A percentile compares a stretch with the other conserved stretches of the same genome.
Conservation (phyloP, 345 rosid species). For the Gossypioides kirkii region DNA sequence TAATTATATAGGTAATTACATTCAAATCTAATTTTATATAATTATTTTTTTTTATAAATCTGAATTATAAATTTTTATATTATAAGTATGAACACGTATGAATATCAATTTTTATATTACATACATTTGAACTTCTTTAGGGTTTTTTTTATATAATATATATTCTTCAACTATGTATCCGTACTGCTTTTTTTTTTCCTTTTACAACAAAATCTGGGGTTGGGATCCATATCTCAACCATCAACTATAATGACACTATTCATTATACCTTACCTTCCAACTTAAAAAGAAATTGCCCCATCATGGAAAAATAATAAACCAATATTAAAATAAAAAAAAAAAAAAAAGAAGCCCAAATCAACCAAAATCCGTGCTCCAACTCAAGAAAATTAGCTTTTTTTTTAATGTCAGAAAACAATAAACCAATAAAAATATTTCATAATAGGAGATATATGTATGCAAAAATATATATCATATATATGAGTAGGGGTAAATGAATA, state of each 20-base stretch:
- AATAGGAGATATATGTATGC: constrained; percentile 19
- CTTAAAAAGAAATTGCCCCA: background rate
- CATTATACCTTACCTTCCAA: constrained; percentile 15
- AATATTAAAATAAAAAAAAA: constrained; percentile 3
- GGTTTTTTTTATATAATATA: too few species aligned
- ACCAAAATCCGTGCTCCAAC: constrained; percentile 23
- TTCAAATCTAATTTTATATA: too few species aligned
- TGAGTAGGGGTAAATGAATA: constrained; percentile 13
- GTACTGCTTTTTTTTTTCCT: too few species aligned
- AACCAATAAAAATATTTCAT: constrained; percentile 35
- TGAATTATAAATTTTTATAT: too few species aligned
- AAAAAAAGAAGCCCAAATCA: constrained; percentile 7
- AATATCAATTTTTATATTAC: too few species aligned
- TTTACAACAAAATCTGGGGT: constrained; percentile 17
- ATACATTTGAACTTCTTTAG: too few species aligned
- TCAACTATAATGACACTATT: constrained; percentile 15
- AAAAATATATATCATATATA: background rate
- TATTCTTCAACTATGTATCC: too few species aligned
- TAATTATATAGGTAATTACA: too few species aligned
- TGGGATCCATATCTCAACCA: constrained; percentile 29
- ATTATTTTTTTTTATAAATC: too few species aligned
- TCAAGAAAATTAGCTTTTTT: constrained; percentile 22
- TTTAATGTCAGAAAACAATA: constrained; percentile 22
- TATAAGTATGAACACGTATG: too few species aligned
- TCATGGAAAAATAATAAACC: constrained; percentile 21